Conservation (phyloP, 2,329 filamentous ascomycete species). For the Pestalotiopsis sp. region DNA sequence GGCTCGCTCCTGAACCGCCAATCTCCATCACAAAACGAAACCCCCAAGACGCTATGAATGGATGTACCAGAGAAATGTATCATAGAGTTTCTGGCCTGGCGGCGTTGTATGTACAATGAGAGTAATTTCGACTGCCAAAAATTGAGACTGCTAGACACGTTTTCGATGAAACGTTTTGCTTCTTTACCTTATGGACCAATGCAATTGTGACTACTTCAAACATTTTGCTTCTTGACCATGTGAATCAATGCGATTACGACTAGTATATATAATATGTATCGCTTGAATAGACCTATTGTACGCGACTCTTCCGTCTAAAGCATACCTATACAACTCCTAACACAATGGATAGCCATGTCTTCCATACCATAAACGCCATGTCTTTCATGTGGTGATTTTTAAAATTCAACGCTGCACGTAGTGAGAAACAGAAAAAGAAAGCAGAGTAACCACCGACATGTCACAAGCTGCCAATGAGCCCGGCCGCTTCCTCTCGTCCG, state of each 20-base stretch:
- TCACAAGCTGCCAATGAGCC: constrained; percentile 50
- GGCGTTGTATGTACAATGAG: constrained; percentile 13
- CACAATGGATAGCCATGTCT: neutral
- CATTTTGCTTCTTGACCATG: too few relatives aligned
- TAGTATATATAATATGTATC: too few relatives aligned
- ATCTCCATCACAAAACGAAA: neutral
- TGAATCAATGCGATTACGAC: too few relatives aligned
- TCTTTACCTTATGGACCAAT: neutral
- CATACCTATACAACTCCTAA: too few relatives aligned
- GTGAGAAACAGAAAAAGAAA: neutral
- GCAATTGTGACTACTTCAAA: neutral
- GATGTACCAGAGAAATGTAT: constrained; percentile 3
- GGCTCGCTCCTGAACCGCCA: neutral
- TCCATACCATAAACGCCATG: neutral
- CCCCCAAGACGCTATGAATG: neutral
- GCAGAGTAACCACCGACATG: neutral
- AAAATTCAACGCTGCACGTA: neutral
- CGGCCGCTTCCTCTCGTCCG: constrained; percentile 70
- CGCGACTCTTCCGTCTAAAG: too few relatives aligned
- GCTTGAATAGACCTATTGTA: too few relatives aligned
- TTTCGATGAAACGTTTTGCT: neutral
- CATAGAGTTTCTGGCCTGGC: constrained; percentile 5
- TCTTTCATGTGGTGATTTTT: neutral
- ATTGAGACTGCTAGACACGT: constrained; percentile 6
- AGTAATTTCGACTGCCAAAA: constrained; percentile 8